Evolutionary conservation across 2,329 filamentous ascomycete genomes (phyloP), one percentile per base, ranked within the genome.

Genomic region (Verticillium alfalfae): DNA sequence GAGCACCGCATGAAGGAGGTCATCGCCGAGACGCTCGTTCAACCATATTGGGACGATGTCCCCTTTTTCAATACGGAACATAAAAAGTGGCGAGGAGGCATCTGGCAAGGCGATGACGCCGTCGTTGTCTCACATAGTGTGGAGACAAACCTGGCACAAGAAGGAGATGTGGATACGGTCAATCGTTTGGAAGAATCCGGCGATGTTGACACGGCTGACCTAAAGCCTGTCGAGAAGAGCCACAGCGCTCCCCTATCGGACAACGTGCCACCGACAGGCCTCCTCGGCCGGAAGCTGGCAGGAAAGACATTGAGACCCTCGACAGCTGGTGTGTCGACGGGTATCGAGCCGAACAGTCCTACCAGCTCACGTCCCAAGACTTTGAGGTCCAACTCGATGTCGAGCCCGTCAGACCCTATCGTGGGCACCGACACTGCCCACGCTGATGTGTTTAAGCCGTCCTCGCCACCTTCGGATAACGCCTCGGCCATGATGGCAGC

Each of bases 1-100:
- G 95, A 99, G 75, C 96, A 91, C 70, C 85, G 93, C 58, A 97
- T 99, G 72, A 91, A 96, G 70, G 93, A 97, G 74, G 93, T 97
- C 9, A 84, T 99, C 63, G 91, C 90, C 10, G 95, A 99, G 76
- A 97, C 93, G 1, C 75, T 98, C 22, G 95, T 99, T 2, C 81
- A 89, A 61, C 95, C 95, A 0, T 96, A 96, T 71, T 99, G 95
- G 94, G 95, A 99, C 66, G 95, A 99, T 72, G 84, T 92, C 31
- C 93, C 95, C 0, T 98, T 99, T 74, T 89, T 92, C 71, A 87
- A 90, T 68, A 98, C 93, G 0, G 83, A 88, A 61, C 80, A 85
- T 61, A 92, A 97, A 72, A 77, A 80, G 22, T 93, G 92, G 81
- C 85, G 95, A 67, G 95, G 94, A 12, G 95, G 95, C 0, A 90